A percentile compares a stretch with the other conserved stretches of the same genome.
Conservation (phyloP, 2,329 filamentous ascomycete species). For the Mycosphaerella sp. region DNA sequence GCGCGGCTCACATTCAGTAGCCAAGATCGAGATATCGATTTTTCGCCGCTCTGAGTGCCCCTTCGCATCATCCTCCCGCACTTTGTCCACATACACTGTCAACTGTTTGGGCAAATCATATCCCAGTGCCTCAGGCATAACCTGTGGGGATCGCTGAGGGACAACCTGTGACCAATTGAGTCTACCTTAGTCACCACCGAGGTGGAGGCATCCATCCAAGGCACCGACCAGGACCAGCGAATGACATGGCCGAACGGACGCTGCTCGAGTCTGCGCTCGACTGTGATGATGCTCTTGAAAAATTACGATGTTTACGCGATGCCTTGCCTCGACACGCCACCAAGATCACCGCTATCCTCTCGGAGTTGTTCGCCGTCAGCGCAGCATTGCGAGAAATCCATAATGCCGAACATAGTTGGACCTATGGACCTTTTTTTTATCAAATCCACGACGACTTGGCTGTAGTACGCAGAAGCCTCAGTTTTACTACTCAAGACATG, state of each 20-base stretch:
- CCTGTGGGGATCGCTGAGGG: not conserved
- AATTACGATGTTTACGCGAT: conserved; percentile 44
- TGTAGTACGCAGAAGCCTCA: conserved; percentile 44
- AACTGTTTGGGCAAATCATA: conserved; percentile 13
- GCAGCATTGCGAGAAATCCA: conserved; percentile 46
- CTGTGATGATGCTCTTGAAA: conserved; percentile 17
- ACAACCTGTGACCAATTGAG: not conserved
- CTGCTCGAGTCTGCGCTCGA: conserved; percentile 15
- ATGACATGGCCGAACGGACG: conserved; percentile 17
- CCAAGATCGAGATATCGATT: conserved; percentile 4
- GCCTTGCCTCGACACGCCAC: conserved; percentile 47
- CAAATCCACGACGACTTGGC: conserved; percentile 44
- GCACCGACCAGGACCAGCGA: conserved; percentile 11
- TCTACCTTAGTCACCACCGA: not conserved
- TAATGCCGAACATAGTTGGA: conserved; percentile 37
- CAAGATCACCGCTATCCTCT: conserved; percentile 49
- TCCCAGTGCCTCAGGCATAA: not conserved
- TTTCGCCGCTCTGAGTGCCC: not conserved
- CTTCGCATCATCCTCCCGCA: conserved; percentile 4
- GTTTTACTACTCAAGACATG: conserved; percentile 48
- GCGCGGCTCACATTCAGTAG: conserved; percentile 11
- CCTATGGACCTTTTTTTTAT: conserved; percentile 35
- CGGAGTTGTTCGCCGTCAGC: conserved; percentile 51
- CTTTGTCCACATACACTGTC: conserved; percentile 16
- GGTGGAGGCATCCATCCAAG: conserved; percentile 3